Conservation (phyloP, 2,329 filamentous ascomycete species). For the Arthroderma uncinatum region DNA sequence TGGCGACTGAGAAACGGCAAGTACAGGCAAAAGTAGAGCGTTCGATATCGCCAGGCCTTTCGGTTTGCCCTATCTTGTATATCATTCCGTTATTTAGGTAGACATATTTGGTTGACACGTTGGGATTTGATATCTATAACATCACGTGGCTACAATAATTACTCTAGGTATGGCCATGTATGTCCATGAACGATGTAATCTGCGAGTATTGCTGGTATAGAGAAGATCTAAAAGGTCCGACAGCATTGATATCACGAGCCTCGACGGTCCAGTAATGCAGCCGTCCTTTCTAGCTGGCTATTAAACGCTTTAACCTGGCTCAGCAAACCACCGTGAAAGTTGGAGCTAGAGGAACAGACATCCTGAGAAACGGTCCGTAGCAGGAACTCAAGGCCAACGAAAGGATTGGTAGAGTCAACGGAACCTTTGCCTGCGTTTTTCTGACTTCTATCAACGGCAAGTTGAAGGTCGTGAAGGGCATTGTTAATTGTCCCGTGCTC, state of each 20-base stretch:
- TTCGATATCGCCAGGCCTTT: too few relatives aligned
- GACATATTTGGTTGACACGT: too few relatives aligned
- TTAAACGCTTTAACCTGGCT: constrained; percentile 35
- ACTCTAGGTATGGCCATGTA: too few relatives aligned
- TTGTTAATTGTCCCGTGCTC: constrained; percentile 33
- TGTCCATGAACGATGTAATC: too few relatives aligned
- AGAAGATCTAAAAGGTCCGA: too few relatives aligned
- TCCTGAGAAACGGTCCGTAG: constrained; percentile 32
- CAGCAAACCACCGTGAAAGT: constrained; percentile 32
- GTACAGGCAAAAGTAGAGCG: too few relatives aligned
- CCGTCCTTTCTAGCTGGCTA: constrained; percentile 27
- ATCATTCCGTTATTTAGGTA: too few relatives aligned
- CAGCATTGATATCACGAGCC: not conserved
- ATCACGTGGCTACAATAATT: too few relatives aligned
- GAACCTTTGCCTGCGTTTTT: constrained; percentile 16
- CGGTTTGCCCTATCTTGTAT: too few relatives aligned
- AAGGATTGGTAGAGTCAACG: constrained; percentile 14
- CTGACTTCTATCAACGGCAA: constrained; percentile 31
- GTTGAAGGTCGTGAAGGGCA: constrained; percentile 31
- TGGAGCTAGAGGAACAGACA: constrained; percentile 31
- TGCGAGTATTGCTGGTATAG: too few relatives aligned
- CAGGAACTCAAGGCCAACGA: constrained; percentile 33
- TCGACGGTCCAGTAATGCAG: not conserved
- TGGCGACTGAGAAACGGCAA: too few relatives aligned
- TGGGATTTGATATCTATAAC: too few relatives aligned